Base-by-base conservation (phyloP, 257 asterid genomes). In the Haberlea rhodopensis region DNA sequence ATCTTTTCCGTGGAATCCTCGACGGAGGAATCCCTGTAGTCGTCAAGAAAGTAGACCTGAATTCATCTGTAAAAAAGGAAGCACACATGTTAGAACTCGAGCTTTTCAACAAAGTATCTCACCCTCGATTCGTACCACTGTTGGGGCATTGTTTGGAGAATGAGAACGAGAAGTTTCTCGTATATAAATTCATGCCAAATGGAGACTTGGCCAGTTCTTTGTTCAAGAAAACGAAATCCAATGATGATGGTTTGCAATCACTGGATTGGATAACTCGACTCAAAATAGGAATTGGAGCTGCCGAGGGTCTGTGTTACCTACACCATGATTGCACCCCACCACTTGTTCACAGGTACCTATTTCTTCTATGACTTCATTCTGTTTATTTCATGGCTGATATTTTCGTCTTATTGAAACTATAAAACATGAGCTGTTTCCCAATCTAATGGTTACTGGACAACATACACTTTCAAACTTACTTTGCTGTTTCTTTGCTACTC, bases 241-340 rank as follows among this genome's bases (percentile, higher is more conserved):
- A 77, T 8, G 78, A 78, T 45, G 95, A 80, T 22, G 73, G 83
- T 65, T 76, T 90, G 43, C 91, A 87, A 73, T 89, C 99, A 10
- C 71, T 94, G 72, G 99, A 94, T 84, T 94, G 99, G 99, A 90
- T 92, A 54, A 92, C 99, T 9, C 80, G 99, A 65, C 84, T 89
- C 46, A 92, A 92, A 74, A 89, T 89, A 55, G 99, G 97, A 13
- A 89, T 76, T 54, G 99, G 97, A 63, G 88, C 97, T 67, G 99
- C 97, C 0, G 99, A 89, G 81, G 94, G 84, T 32, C 82, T 92
- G 58, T 75, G 86, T 60, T 85, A 78, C 79, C 87, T 92, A n/a
- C 99, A 92, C 61, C 96, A 92, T 64, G 97, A 92, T 69, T 92
- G 96, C 66, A 67, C 68, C 22, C 96, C 99, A 3, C 96, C 97